Conservation (phyloP, 306 rosid species). For the Trifolium subterraneum region DNA sequence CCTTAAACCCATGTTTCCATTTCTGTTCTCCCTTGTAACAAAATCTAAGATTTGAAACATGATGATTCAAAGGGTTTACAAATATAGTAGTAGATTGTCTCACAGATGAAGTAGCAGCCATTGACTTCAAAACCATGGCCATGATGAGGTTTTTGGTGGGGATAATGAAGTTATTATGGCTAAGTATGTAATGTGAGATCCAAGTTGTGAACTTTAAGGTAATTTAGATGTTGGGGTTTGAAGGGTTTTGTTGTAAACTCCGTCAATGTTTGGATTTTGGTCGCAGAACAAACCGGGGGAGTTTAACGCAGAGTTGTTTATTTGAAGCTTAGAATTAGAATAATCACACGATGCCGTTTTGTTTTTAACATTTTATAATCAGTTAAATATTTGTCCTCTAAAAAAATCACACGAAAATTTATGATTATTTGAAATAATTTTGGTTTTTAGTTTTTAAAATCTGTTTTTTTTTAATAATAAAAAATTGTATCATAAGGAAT, state of each 20-base stretch:
- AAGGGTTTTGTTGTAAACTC: conserved; percentile 49
- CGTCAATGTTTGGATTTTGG: conserved; percentile 42
- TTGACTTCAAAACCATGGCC: conserved; percentile 39
- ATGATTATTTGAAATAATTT: too few species aligned
- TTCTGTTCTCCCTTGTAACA: conserved; percentile 40
- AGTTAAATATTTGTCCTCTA: too few species aligned
- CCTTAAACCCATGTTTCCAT: conserved; percentile 48
- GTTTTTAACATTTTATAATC: too few species aligned
- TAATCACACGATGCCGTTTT: neutral
- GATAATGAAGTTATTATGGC: neutral
- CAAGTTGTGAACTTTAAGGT: neutral
- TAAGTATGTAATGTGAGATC: conserved; percentile 28
- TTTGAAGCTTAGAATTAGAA: neutral
- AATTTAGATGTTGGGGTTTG: conserved; percentile 18
- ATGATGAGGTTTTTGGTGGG: neutral
- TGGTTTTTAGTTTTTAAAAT: too few species aligned
- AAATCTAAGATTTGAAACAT: conserved; percentile 24
- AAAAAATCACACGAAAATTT: too few species aligned
- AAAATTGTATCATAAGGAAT: too few species aligned
- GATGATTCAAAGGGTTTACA: conserved; percentile 42
- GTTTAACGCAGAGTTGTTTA: neutral
- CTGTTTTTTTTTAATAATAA: too few species aligned
- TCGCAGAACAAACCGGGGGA: conserved; percentile 41
- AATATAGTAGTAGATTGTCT: conserved; percentile 15
- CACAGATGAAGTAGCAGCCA: conserved; percentile 54